Percentiles rank a stretch among this genome's conserved stretches.
These are phyloP conservation scores for Hypoxylon sp. DNA, from an alignment of 2,329 filamentous ascomycete species.

Conservation along the genomic window DNA sequence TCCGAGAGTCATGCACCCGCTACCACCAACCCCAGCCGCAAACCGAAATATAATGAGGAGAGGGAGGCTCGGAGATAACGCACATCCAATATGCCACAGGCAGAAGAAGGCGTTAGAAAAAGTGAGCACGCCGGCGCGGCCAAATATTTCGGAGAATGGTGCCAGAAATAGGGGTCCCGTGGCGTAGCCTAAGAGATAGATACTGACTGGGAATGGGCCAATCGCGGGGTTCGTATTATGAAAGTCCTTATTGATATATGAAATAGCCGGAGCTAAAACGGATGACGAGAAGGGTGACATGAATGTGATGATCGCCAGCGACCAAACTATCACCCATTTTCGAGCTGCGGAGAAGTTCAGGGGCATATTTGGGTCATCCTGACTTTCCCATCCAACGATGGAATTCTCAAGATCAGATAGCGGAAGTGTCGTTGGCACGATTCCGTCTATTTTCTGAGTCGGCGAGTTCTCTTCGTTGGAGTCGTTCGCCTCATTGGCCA, in stretches of 20 bases:
- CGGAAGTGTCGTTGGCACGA: slow-evolving; percentile 60
- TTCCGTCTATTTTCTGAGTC: slow-evolving; percentile 50
- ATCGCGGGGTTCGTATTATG: slow-evolving; percentile 59
- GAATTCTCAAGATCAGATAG: slow-evolving; percentile 66
- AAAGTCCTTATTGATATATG: slow-evolving; percentile 63
- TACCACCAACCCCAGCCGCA: slow-evolving; percentile 71
- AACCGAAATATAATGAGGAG: slow-evolving; percentile 73
- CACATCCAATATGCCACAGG: slow-evolving; percentile 75
- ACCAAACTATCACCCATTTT: slow-evolving; percentile 71
- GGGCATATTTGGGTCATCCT: slow-evolving; percentile 71
- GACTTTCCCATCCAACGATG: slow-evolving; percentile 73
- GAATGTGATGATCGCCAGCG: slow-evolving; percentile 73
- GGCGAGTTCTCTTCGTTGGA: slow-evolving; percentile 46
- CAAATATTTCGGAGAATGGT: slow-evolving; percentile 75
- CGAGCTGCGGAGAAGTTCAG: slow-evolving; percentile 69
- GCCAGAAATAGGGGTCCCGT: slow-evolving; percentile 71
- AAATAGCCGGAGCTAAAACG: slow-evolving; percentile 68
- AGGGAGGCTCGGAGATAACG: slow-evolving; percentile 68
- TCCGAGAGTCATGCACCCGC: slow-evolving; percentile 68
- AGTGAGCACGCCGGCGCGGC: slow-evolving; percentile 70
- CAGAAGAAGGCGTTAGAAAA: slow-evolving; percentile 73
- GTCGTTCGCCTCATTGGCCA: slow-evolving; percentile 33
- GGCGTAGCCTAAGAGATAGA: slow-evolving; percentile 73
- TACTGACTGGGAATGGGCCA: slow-evolving; percentile 70
- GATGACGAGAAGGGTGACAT: slow-evolving; percentile 77